Evolutionary conservation across 495 filamentous ascomycete species (phyloP).

Genomic region (Durotheca rogersii): DNA sequence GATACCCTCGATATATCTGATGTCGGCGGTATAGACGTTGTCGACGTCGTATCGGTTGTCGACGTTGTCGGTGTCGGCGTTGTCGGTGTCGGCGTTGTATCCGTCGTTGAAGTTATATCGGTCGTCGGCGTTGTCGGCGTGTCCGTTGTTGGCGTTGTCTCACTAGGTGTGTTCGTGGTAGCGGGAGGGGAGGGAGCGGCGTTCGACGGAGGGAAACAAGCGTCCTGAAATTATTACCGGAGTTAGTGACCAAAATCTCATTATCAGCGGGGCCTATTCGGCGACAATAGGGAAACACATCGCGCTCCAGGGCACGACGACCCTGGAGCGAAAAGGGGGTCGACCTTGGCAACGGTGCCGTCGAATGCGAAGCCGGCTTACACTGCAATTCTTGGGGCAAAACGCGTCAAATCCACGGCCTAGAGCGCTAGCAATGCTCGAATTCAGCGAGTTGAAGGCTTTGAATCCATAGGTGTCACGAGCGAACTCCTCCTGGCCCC

Average conservation of each 20-base stretch:
- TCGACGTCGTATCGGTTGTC: not conserved
- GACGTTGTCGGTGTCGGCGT: not conserved
- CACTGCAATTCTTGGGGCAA: slow-evolving; percentile 19
- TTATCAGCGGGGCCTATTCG: no score
- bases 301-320: no score
- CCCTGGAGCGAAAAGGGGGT: not conserved
- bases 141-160: no score
- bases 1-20: slow-evolving; percentile 5
- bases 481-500: not conserved
- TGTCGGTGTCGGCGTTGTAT: no score
- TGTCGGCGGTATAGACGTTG: not conserved
- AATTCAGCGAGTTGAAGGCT: slow-evolving; percentile 16
- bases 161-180: no score
- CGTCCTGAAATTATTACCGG: slow-evolving; percentile 15
- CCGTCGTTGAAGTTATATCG: no score
- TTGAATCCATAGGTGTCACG: slow-evolving; percentile 4
- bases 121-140: no score
- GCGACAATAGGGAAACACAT: no score
- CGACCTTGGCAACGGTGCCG: no score
- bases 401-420: slow-evolving; percentile 21
- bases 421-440: slow-evolving; percentile 22
- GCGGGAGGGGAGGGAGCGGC: no score
- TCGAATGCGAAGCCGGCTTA: slow-evolving; percentile 8
- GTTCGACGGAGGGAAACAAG: no score
- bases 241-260: no score